A percentile compares a stretch with the other conserved stretches of the same genome.
These are phyloP conservation scores for Aplosporella prunicola DNA, from an alignment of 2,329 filamentous ascomycete genomes.

Conservation along the genomic window DNA sequence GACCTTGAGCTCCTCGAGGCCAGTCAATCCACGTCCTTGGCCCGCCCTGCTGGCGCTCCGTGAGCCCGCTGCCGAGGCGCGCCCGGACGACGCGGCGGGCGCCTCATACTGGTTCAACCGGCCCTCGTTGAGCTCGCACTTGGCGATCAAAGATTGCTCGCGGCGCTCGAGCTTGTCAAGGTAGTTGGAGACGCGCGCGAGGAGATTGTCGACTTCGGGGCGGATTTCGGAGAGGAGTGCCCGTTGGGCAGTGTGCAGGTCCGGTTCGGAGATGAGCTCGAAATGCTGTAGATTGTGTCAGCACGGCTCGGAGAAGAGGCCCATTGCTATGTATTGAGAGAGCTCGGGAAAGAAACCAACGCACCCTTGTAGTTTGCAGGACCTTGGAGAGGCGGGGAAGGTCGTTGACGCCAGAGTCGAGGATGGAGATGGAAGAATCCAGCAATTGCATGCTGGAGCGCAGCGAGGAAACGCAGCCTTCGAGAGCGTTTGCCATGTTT, in stretches of 20 bases:
- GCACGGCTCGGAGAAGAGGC: too few relatives aligned
- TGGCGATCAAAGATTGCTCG: conserved; percentile 74
- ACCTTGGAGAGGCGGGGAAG: conserved; percentile 54
- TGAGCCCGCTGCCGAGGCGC: conserved; percentile 9
- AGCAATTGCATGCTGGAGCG: conserved; percentile 52
- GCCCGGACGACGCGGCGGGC: conserved; percentile 17
- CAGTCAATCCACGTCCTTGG: conserved; percentile 17
- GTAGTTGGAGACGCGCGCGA: conserved; percentile 73
- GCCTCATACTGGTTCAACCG: conserved; percentile 40
- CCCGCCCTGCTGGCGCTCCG: conserved; percentile 5
- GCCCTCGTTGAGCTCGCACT: conserved; percentile 74
- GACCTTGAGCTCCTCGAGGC: conserved; percentile 48
- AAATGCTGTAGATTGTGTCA: conserved; percentile 79
- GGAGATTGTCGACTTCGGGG: conserved; percentile 71
- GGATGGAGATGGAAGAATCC: conserved; percentile 52
- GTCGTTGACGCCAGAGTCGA: conserved; percentile 54
- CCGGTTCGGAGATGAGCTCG: conserved; percentile 79
- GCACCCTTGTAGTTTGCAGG: conserved; percentile 52
- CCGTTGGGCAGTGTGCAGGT: conserved; percentile 71
- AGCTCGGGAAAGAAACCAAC: conserved; percentile 13
- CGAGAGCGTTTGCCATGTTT: conserved; percentile 39
- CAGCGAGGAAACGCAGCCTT: conserved; percentile 51
- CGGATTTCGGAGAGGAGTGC: conserved; percentile 80
- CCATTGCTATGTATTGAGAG: background rate
- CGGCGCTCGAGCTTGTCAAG: conserved; percentile 74